Conservation (phyloP, 768 basidiomycete genomes). For the Boletus barrowsii region DNA sequence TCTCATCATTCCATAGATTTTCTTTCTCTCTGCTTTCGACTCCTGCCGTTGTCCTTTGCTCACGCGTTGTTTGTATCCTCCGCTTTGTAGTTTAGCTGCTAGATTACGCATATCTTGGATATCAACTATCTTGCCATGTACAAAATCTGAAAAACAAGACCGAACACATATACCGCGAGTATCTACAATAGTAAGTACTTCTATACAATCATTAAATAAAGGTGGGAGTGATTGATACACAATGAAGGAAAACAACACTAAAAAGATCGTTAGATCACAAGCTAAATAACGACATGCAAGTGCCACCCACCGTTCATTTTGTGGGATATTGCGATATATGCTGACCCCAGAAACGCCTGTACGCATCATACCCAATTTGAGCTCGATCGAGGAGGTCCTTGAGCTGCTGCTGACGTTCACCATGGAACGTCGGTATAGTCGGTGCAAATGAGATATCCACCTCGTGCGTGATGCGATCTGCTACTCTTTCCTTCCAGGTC, state of each 20-base stretch:
- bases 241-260: too few species aligned
- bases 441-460: not conserved
- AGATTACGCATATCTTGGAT: too few species aligned
- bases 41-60: constrained; percentile 10
- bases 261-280: too few species aligned
- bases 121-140: too few species aligned
- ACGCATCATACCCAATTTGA: not conserved
- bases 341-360: not conserved
- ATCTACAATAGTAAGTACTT: too few species aligned
- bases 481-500: constrained; percentile 1
- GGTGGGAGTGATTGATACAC: too few species aligned
- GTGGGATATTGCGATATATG: too few species aligned
- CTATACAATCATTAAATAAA: too few species aligned
- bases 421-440: not conserved
- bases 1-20: constrained; percentile 14
- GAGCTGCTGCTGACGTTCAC: not conserved
- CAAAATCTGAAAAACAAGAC: too few species aligned
- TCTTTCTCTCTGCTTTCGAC: constrained; percentile 4
- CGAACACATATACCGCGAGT: too few species aligned
- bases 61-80: constrained; percentile 7
- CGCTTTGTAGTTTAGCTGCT: not conserved
- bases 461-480: constrained; percentile 1
- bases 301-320: too few species aligned
- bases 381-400: not conserved
- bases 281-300: too few species aligned